A percentile compares a stretch with the other conserved stretches of the same genome.
phyloP scores from a whole-genome alignment of 1,284 basidiomycete species.

The Tylopilus microsporus region DNA sequence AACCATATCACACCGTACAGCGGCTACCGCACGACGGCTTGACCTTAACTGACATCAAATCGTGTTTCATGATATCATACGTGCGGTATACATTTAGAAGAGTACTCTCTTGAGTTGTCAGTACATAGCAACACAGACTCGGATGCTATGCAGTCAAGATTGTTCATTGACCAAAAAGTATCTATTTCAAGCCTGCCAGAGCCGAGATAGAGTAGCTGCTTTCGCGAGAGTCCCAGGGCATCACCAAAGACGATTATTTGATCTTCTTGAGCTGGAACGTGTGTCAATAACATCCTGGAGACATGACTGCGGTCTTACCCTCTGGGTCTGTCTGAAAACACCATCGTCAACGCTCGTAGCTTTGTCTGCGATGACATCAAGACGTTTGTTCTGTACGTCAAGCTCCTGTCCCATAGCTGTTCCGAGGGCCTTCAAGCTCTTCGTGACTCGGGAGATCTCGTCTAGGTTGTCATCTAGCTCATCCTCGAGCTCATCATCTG shows the following conservation, averaged over 20 bases:
- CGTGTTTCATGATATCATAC: background rate
- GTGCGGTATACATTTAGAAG: background rate
- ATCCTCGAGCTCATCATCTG: conserved; percentile 94
- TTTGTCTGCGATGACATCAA: conserved; percentile 68
- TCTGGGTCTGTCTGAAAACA: conserved; percentile 66
- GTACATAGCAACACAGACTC: background rate
- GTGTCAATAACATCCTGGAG: conserved; percentile 13
- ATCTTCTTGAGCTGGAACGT: conserved; percentile 60
- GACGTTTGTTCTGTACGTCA: conserved; percentile 69
- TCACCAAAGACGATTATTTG: conserved; percentile 38
- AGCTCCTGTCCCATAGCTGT: conserved; percentile 81
- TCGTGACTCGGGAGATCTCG: conserved; percentile 80
- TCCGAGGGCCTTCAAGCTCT: conserved; percentile 80
- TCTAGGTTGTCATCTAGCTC: conserved; percentile 89
- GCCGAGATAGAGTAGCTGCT: background rate
- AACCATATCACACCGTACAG: no score
- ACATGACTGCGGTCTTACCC: conserved; percentile 42
- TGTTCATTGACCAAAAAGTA: conserved; percentile 17
- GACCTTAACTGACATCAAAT: no score
- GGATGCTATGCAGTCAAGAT: background rate
- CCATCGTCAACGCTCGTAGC: conserved; percentile 58
- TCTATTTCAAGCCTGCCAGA: conserved; percentile 12
- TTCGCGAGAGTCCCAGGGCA: no score
- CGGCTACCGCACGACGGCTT: no score
- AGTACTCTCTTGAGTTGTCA: no score